Evolutionary conservation across 768 basidiomycete genomes (phyloP).

Genomic region (Crucibulum laeve): DNA sequence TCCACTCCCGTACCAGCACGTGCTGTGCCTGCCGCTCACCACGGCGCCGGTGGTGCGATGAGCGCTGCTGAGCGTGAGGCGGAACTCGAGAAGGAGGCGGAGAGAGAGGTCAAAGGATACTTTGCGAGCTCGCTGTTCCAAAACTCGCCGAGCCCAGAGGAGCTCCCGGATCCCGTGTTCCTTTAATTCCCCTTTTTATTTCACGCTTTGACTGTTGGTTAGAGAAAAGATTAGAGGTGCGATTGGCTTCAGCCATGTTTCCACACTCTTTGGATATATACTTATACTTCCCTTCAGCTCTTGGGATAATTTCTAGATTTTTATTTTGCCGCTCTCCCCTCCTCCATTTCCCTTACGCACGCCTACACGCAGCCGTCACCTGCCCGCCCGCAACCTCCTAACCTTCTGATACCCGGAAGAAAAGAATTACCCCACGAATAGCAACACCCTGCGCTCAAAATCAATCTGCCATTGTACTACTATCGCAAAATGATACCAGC

Average conservation of each 20-base stretch:
- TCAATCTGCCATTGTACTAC: too few relatives aligned
- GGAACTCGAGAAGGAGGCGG: constrained; percentile 26
- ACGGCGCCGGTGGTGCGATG: neutral
- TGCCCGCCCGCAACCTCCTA: too few relatives aligned
- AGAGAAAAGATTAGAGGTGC: constrained; percentile 24
- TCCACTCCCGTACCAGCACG: neutral
- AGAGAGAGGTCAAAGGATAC: constrained; percentile 38
- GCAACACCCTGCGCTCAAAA: too few relatives aligned
- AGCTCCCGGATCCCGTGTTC: constrained; percentile 67
- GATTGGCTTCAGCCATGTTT: constrained; percentile 6
- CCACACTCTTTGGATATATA: too few relatives aligned
- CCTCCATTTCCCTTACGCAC: too few relatives aligned
- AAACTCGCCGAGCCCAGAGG: constrained; percentile 83
- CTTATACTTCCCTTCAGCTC: too few relatives aligned
- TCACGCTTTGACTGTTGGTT: constrained; percentile 12
- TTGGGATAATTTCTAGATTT: too few relatives aligned
- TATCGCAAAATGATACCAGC: too few relatives aligned
- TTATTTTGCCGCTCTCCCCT: too few relatives aligned
- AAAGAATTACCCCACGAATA: too few relatives aligned
- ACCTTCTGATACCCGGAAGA: too few relatives aligned
- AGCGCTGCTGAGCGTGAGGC: constrained; percentile 13
- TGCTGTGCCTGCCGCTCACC: neutral
- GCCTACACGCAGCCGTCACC: too few relatives aligned
- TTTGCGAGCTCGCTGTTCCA: constrained; percentile 84
- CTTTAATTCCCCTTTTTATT: constrained; percentile 23